Conservation (phyloP, 2,329 filamentous ascomycete species). For the Didymella pomorum region DNA sequence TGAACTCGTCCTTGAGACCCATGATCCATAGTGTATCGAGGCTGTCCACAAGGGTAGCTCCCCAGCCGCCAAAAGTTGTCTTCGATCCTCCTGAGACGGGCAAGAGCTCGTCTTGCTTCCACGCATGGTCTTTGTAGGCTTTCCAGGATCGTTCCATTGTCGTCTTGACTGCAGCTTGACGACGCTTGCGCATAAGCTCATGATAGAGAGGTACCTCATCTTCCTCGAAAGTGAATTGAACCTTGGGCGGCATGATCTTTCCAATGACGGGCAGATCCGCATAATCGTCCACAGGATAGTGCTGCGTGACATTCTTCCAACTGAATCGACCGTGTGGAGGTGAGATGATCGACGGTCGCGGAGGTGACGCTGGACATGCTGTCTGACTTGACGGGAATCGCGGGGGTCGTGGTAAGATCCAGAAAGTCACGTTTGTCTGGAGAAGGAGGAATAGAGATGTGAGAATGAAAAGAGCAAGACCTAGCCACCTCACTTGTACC, state of each 20-base stretch:
- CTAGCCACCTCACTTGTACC: conserved; percentile 26
- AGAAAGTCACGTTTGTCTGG: conserved; percentile 8
- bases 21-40: conserved; percentile 75
- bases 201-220: conserved; percentile 53
- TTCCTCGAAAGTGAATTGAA: conserved; percentile 73
- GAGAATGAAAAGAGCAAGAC: conserved; percentile 23
- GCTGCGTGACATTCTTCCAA: conserved; percentile 27
- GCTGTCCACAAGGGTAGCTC: conserved; percentile 80
- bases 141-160: conserved; percentile 80
- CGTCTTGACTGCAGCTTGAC: conserved; percentile 71
- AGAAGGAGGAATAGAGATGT: conserved; percentile 22
- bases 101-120: conserved; percentile 82
- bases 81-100: conserved; percentile 71
- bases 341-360: conserved; percentile 20
- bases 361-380: conserved; percentile 27
- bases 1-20: conserved; percentile 69
- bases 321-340: conserved; percentile 18
- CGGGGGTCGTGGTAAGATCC: conserved; percentile 21
- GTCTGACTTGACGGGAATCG: conserved; percentile 20
- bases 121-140: conserved; percentile 79
- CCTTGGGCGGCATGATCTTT: conserved; percentile 70
- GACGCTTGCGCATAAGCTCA: conserved; percentile 63
- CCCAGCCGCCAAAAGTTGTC: conserved; percentile 90
- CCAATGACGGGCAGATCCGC: conserved; percentile 76
- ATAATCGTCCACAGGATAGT: conserved; percentile 61